Percentiles rank a stretch among this genome's conserved stretches.
phyloP scores from a whole-genome alignment of 75 land plant genomes.

The Sequoiadendron giganteum region DNA sequence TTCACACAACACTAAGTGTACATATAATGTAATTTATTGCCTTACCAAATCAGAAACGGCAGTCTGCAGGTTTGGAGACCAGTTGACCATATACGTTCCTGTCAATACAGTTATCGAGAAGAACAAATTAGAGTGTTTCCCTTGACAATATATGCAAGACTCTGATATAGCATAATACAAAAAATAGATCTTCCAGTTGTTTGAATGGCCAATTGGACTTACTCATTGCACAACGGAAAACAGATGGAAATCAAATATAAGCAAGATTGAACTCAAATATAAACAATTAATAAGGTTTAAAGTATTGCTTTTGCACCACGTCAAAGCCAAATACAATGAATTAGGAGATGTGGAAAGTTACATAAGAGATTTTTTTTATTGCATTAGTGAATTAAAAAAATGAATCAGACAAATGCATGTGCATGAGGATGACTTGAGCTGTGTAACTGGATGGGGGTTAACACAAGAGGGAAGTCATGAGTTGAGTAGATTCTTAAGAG shows the following conservation, averaged over 20 bases:
- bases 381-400: not conserved
- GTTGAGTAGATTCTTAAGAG: too few relatives aligned
- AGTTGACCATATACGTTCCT: slow-evolving; percentile 98
- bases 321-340: not conserved
- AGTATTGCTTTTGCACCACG: not conserved
- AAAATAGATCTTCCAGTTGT: not conserved
- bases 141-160: not conserved
- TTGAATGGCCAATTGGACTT: not conserved
- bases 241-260: not conserved
- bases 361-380: not conserved
- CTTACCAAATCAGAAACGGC: slow-evolving; percentile 97
- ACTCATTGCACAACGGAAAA: not conserved
- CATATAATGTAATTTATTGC: not conserved
- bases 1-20: not conserved
- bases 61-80: slow-evolving; percentile 92
- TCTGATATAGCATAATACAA: not conserved
- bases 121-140: not conserved
- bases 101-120: slow-evolving; percentile 8
- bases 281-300: not conserved
- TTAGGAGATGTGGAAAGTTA: not conserved
- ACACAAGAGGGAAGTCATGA: too few relatives aligned
- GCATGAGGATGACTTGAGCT: not conserved
- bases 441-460: too few relatives aligned
- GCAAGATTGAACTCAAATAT: not conserved
- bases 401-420: not conserved